A percentile compares a stretch with the other conserved stretches of the same genome.
Conservation (phyloP, 2,329 filamentous ascomycete genomes). For the Aspergillus candidus region DNA sequence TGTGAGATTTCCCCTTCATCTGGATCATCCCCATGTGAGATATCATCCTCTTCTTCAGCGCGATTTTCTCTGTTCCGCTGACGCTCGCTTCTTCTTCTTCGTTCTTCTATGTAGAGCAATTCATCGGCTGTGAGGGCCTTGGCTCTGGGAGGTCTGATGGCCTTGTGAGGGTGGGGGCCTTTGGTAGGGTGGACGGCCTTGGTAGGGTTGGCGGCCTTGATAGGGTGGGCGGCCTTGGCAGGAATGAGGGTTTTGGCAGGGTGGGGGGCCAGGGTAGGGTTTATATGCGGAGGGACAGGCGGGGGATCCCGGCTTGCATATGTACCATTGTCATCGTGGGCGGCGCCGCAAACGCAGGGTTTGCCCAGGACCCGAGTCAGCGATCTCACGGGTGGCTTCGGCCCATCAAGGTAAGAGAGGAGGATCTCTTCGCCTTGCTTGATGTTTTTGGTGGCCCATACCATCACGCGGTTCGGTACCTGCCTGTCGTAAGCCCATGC, state of each 20-base stretch:
- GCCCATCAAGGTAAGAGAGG: constrained; percentile 14
- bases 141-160: too few species aligned
- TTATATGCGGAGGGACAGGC: too few species aligned
- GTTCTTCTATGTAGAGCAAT: too few species aligned
- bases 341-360: constrained; percentile 11
- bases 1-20: too few species aligned
- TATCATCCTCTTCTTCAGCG: too few species aligned
- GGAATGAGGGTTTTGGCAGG: neutral
- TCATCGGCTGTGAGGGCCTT: too few species aligned
- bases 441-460: constrained; percentile 24
- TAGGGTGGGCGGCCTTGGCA: too few species aligned
- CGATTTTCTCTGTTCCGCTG: too few species aligned
- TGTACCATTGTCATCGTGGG: neutral
- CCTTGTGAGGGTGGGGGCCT: too few species aligned
- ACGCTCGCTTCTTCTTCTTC: too few species aligned
- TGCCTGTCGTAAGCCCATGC: constrained; percentile 24
- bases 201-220: neutral
- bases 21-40: too few species aligned
- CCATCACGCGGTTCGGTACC: constrained; percentile 25
- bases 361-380: constrained; percentile 12
- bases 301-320: neutral
- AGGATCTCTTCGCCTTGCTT: constrained; percentile 21
- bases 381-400: constrained; percentile 1
- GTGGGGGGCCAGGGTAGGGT: neutral
- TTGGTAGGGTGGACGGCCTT: neutral